phyloP scores from a whole-genome alignment of 768 basidiomycete species.

The Russula earlei region DNA sequence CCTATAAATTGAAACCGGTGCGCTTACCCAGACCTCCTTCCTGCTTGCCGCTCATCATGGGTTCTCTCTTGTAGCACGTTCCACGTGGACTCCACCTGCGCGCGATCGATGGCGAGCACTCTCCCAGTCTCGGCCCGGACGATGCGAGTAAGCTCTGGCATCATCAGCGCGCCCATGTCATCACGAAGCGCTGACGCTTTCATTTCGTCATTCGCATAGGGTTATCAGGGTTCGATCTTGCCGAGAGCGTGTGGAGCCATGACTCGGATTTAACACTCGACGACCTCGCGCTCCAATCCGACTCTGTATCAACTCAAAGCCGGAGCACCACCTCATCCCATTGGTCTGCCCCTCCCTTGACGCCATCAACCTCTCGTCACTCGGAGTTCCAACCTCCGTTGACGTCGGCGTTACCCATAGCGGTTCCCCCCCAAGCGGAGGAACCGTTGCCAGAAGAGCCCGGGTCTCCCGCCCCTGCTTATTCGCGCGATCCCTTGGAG shows the following conservation, averaged over 20 bases:
- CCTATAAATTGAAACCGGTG: slow-evolving; percentile 4
- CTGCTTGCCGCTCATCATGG: neutral
- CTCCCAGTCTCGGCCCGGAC: neutral
- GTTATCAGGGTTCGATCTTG: slow-evolving; percentile 15
- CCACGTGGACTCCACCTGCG: neutral
- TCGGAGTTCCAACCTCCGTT: neutral
- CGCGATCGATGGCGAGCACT: neutral
- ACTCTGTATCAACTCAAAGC: neutral
- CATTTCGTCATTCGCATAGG: neutral
- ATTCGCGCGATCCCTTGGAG: slow-evolving; percentile 9
- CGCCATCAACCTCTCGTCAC: slow-evolving; percentile 1
- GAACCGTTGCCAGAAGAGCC: neutral
- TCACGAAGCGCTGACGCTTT: neutral
- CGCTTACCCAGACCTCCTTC: neutral
- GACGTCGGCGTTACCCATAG: neutral
- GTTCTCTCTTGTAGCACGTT: neutral
- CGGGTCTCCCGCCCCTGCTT: slow-evolving; percentile 8
- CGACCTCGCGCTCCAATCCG: slow-evolving; percentile 15
- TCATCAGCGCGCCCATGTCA: slow-evolving; percentile 7
- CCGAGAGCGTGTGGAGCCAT: slow-evolving; percentile 18
- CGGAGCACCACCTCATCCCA: slow-evolving; percentile 5
- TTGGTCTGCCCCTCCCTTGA: slow-evolving; percentile 6
- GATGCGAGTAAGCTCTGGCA: neutral
- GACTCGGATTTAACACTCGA: slow-evolving; percentile 16
- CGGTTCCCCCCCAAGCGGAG: neutral